A percentile compares a stretch with the other conserved stretches of the same genome.
Conservation (phyloP, 2,329 filamentous ascomycete species). For the Coniochaeta ligniaria region DNA sequence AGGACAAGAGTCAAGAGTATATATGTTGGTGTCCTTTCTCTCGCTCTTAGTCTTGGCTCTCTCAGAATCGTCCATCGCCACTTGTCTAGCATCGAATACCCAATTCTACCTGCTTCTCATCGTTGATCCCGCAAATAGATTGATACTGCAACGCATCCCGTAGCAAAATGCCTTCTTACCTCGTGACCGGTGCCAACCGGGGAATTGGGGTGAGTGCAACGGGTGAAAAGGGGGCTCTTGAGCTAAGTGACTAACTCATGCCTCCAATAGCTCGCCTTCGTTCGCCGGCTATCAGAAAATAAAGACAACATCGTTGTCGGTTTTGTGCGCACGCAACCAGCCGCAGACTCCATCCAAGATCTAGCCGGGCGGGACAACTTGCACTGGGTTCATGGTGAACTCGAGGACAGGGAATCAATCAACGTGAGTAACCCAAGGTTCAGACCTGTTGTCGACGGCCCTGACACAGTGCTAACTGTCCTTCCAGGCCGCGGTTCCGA, state of each 20-base stretch:
- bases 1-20: neutral
- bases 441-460: neutral
- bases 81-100: neutral
- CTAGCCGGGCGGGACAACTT: neutral
- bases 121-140: neutral
- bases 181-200: slow-evolving; percentile 2
- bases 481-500: neutral
- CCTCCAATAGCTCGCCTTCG: neutral
- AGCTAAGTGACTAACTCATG: neutral
- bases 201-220: slow-evolving; percentile 1
- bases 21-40: neutral
- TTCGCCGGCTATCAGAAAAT: neutral
- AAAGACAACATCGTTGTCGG: neutral
- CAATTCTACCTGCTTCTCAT: neutral
- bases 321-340: neutral
- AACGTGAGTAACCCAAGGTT: neutral
- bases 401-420: neutral
- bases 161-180: neutral
- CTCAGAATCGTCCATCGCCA: neutral
- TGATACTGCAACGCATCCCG: neutral
- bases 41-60: neutral
- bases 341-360: neutral
- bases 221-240: neutral
- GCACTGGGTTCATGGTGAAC: neutral
- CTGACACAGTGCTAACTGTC: neutral